Evolutionary conservation across 2,329 filamentous ascomycete species (phyloP), one percentile per base, ranked within the genome.

Genomic region (Parascedosporium putredinis): DNA sequence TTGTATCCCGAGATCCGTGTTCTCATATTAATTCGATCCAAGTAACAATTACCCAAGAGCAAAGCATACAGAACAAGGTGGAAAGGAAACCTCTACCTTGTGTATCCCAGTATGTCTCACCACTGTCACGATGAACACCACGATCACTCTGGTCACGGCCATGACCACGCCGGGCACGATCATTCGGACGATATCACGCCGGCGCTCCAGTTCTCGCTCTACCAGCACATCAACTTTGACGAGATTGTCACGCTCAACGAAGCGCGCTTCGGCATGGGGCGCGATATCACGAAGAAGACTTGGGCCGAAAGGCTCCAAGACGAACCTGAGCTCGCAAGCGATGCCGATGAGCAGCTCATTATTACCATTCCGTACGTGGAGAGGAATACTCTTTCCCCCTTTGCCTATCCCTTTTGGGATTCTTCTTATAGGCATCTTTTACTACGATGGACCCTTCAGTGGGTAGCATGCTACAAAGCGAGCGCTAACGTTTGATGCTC

Each of bases 161-260:
- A 81, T 57, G 68, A 74, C 58, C 72, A 75, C 54, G 68, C 75
- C 52, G 77, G 72, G 38, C 89, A 96, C 65, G 89, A 95, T 66
- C 91, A 96, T 69, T 84, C 79, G 44, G 87, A 97, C 70, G 91
- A 97, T 71, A 80, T 95, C 59, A 90, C 87, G 2, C 93, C 93
- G 1, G 91, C 90, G 1, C 74, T 96, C 14, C 91, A 97, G 67
- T 84, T 83, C 59, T 88, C 89, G 38, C 81, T 98, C 31, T 97
- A 96, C 71, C 81, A 87, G 55, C 86, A 95, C 64, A 89, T 98
- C 66, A 81, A 90, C 64, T 96, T 97, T 68, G 84, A 88, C 67
- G 78, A 82, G 24, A 82, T 98, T 54, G 79, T 74, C 33, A 93
- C 91, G 0, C 70, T 96, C 50, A 98, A 98, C 65, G 93, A 97